A percentile compares a stretch with the other conserved stretches of the same genome.
phyloP scores from a whole-genome alignment of 2,329 filamentous ascomycete genomes.

The Penicillium verrucosum region DNA sequence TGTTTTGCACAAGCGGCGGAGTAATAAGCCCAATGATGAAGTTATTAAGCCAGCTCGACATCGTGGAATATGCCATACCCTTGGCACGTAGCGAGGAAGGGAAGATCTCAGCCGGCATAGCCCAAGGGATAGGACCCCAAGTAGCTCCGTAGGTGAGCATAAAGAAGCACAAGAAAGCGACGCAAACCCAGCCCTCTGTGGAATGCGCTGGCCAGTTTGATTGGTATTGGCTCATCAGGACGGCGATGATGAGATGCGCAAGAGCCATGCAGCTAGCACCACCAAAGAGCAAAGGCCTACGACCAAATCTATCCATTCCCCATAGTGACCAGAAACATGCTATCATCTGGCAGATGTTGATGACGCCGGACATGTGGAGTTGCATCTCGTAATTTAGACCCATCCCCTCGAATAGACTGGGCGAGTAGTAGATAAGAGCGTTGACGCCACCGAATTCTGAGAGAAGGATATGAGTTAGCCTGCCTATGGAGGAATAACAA shows the following conservation, averaged over 20 bases:
- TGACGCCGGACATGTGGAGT: slow-evolving; percentile 26
- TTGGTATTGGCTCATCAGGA: slow-evolving; percentile 19
- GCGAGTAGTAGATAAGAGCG: slow-evolving; percentile 49
- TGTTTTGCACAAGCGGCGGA: slow-evolving; percentile 58
- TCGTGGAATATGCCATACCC: slow-evolving; percentile 35
- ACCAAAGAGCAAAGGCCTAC: slow-evolving; percentile 23
- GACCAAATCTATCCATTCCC: slow-evolving; percentile 32
- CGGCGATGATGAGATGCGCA: slow-evolving; percentile 31
- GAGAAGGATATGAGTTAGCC: slow-evolving; percentile 42
- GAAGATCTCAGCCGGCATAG: slow-evolving; percentile 38
- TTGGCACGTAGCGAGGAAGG: slow-evolving; percentile 34
- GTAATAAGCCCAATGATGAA: slow-evolving; percentile 56
- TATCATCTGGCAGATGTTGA: slow-evolving; percentile 34
- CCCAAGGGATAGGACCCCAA: slow-evolving; percentile 38
- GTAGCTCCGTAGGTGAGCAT: slow-evolving; percentile 23
- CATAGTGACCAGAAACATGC: slow-evolving; percentile 29
- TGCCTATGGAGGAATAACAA: not conserved
- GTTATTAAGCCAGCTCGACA: slow-evolving; percentile 40
- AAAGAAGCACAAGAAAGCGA: slow-evolving; percentile 16
- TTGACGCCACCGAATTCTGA: slow-evolving; percentile 45
- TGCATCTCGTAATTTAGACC: slow-evolving; percentile 27
- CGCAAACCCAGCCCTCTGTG: slow-evolving; percentile 19
- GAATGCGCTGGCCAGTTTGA: slow-evolving; percentile 20
- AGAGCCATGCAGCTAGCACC: slow-evolving; percentile 26
- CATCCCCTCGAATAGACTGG: slow-evolving; percentile 39